Conservation (phyloP, 192 early-diverging fungal species). For the Entophlyctis helioformis region DNA sequence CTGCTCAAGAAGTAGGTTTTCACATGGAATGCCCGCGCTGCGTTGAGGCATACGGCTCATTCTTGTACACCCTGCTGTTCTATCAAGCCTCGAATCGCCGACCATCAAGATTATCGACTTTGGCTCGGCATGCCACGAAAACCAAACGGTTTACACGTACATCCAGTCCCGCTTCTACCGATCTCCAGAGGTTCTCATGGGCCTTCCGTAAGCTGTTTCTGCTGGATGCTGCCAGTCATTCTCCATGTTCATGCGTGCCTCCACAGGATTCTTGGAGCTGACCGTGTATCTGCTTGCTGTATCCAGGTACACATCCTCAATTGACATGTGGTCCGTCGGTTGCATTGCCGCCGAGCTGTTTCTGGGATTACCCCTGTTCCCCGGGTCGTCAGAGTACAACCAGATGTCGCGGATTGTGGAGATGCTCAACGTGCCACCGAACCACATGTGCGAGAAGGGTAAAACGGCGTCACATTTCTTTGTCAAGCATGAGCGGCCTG, state of each 20-base stretch:
- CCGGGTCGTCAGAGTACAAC: slow-evolving; percentile 93
- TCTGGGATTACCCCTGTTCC: slow-evolving; percentile 89
- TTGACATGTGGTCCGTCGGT: slow-evolving; percentile 98
- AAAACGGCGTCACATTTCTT: slow-evolving; percentile 82
- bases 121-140: slow-evolving; percentile 93
- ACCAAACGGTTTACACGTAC: slow-evolving; percentile 92
- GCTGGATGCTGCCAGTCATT: background rate
- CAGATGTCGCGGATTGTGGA: slow-evolving; percentile 91
- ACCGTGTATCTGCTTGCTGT: background rate
- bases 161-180: slow-evolving; percentile 98
- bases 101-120: slow-evolving; percentile 98
- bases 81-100: slow-evolving; percentile 67
- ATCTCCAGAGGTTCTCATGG: slow-evolving; percentile 89
- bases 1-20: slow-evolving; percentile 64
- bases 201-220: slow-evolving; percentile 48
- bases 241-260: background rate
- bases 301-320: slow-evolving; percentile 74
- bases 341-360: slow-evolving; percentile 97
- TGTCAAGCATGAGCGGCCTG: slow-evolving; percentile 39
- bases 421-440: slow-evolving; percentile 73
- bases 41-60: too few relatives aligned
- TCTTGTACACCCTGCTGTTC: slow-evolving; percentile 1
- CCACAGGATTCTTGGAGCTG: background rate
- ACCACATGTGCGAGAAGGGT: slow-evolving; percentile 87
- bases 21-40: too few relatives aligned